Percentiles rank a stretch among this genome's conserved stretches.
phyloP scores from a whole-genome alignment of 139 green algal genomes.

The Nannochloris sp. region DNA sequence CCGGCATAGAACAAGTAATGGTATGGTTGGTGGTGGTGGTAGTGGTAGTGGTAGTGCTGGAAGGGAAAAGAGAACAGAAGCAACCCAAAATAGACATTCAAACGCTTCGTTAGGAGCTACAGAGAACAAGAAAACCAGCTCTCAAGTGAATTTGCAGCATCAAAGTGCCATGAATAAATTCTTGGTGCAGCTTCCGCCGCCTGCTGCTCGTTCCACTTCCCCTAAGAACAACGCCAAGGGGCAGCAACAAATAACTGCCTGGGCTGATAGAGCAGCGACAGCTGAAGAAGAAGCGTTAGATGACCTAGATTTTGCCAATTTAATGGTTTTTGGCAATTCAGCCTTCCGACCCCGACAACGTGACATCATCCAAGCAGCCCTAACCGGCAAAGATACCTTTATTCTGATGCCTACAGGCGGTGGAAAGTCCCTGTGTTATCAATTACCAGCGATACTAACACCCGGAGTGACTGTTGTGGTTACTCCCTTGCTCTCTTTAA shows the following conservation, averaged over 20 bases:
- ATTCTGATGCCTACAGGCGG: constrained; percentile 94
- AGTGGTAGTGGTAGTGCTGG: background rate
- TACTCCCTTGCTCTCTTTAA: constrained; percentile 89
- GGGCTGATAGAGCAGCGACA: background rate
- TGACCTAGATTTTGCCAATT: constrained; percentile 39
- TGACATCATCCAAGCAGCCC: constrained; percentile 59
- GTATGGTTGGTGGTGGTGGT: too few species aligned
- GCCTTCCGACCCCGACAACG: constrained; percentile 51
- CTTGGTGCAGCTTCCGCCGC: background rate
- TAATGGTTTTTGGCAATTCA: constrained; percentile 42
- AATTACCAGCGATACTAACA: constrained; percentile 72
- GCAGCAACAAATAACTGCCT: background rate
- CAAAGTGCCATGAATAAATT: background rate
- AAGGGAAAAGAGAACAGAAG: too few species aligned
- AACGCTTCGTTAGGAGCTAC: background rate
- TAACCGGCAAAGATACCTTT: constrained; percentile 66
- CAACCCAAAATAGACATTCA: background rate
- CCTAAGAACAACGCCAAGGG: background rate
- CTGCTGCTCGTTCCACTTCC: background rate
- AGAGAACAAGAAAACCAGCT: background rate
- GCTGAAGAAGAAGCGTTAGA: constrained; percentile 26
- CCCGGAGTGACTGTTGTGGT: constrained; percentile 85
- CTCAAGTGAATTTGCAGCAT: background rate
- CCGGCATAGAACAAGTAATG: background rate
- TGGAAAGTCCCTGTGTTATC: constrained; percentile 56